Evolutionary conservation across 2,329 filamentous ascomycete species (phyloP).

Genomic region (Thermomyces lanuginosus): DNA sequence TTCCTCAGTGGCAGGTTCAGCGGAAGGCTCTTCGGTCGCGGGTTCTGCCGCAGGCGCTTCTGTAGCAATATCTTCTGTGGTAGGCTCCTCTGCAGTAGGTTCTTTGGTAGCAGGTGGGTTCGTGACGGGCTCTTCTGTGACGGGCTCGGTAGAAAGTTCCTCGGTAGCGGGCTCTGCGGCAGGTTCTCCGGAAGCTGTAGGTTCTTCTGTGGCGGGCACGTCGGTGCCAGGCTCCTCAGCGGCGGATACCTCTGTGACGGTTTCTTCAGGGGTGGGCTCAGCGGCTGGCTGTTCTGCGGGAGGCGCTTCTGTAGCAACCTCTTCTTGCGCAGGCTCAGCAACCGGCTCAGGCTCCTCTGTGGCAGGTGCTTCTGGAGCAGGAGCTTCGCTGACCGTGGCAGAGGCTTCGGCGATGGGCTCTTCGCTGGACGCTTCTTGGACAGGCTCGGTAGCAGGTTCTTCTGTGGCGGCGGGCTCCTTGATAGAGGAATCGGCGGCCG

Average conservation of each 20-base stretch:
- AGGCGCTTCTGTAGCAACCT: background rate
- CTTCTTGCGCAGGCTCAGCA: background rate
- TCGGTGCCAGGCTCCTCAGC: background rate
- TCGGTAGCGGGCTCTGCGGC: slow-evolving; percentile 4
- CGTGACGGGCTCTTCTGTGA: slow-evolving; percentile 3
- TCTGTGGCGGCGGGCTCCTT: background rate
- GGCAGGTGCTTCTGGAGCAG: background rate
- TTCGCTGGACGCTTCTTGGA: slow-evolving; percentile 1
- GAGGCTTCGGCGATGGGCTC: slow-evolving; percentile 1
- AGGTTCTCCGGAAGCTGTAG: slow-evolving; percentile 5
- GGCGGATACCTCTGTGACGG: background rate
- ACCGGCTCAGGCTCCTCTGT: background rate
- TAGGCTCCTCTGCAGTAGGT: background rate
- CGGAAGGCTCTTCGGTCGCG: slow-evolving; percentile 1
- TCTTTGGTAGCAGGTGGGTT: slow-evolving; percentile 5
- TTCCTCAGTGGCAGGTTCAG: slow-evolving; percentile 2
- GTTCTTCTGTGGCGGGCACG: slow-evolving; percentile 3
- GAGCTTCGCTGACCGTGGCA: slow-evolving; percentile 1
- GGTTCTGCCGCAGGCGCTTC: background rate
- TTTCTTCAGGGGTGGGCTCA: slow-evolving; percentile 1
- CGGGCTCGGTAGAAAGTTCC: background rate
- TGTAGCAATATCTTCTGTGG: background rate
- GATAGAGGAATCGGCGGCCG: background rate
- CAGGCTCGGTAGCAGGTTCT: background rate
- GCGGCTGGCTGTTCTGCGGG: background rate